A percentile compares a stretch with the other conserved stretches of the same genome.
Conservation (phyloP, 768 basidiomycete genomes). For the Tremella mesenterica region DNA sequence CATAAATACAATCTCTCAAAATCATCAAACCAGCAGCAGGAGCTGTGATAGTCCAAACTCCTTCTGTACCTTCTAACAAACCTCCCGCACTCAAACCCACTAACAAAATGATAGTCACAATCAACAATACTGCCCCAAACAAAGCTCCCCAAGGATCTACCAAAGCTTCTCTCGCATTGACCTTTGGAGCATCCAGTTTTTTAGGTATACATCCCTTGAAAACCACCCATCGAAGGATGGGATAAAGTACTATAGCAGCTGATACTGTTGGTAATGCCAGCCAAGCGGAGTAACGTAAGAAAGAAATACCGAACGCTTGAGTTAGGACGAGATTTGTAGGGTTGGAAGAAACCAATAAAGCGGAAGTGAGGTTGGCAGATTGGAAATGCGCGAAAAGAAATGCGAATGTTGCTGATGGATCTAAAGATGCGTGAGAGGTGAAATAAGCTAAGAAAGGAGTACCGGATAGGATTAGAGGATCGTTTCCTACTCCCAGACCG, state of each 20-base stretch:
- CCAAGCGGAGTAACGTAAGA: constrained; percentile 69
- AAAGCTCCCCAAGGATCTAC: constrained; percentile 65
- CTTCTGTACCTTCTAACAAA: constrained; percentile 38
- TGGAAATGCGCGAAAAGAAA: constrained; percentile 52
- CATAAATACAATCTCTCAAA: constrained; percentile 53
- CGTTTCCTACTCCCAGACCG: constrained; percentile 80
- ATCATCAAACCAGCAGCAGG: constrained; percentile 72
- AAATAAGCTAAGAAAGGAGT: constrained; percentile 86
- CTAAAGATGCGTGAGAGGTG: constrained; percentile 56
- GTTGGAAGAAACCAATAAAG: constrained; percentile 69
- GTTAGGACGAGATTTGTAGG: constrained; percentile 91
- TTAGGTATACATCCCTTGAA: constrained; percentile 27
- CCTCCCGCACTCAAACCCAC: constrained; percentile 59
- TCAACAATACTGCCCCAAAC: constrained; percentile 62
- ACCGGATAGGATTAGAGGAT: constrained; percentile 85
- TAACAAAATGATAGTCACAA: constrained; percentile 60
- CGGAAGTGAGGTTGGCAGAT: constrained; percentile 63
- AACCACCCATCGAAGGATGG: constrained; percentile 35
- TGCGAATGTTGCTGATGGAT: constrained; percentile 46
- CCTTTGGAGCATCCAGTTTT: constrained; percentile 34
- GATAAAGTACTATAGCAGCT: constrained; percentile 56
- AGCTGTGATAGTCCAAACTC: constrained; percentile 54
- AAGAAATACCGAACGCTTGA: constrained; percentile 71
- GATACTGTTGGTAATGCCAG: constrained; percentile 72
- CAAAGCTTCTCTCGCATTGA: constrained; percentile 55